These are phyloP conservation scores for Eruca vesicaria DNA, from an alignment of 441 rosid genomes.

Conservation along the genomic window DNA sequence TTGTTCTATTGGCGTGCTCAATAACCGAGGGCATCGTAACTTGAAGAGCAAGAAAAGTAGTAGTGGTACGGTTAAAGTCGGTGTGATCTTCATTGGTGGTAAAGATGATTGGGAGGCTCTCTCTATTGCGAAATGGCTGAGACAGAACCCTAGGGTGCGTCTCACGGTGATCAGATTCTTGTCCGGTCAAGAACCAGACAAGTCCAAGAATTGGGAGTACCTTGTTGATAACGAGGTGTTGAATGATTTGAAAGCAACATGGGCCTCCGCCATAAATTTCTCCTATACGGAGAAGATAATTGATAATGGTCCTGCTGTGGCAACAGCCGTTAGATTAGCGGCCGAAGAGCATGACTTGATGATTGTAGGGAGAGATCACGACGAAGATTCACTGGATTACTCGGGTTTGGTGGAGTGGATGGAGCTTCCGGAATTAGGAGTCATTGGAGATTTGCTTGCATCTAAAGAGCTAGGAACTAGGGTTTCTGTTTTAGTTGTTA, in stretches of 20 bases:
- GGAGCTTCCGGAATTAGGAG: constrained; percentile 51
- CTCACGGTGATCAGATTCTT: constrained; percentile 31
- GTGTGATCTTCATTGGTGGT: constrained; percentile 46
- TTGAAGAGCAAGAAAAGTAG: constrained; percentile 13
- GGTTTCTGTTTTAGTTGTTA: constrained; percentile 39
- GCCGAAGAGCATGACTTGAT: constrained; percentile 34
- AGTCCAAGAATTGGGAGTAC: constrained; percentile 30
- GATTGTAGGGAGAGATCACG: constrained; percentile 44
- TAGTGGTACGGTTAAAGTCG: constrained; percentile 10
- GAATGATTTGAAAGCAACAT: constrained; percentile 29
- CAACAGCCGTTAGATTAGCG: constrained; percentile 21
- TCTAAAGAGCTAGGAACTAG: constrained; percentile 35
- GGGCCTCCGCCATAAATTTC: neutral
- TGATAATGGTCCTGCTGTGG: constrained; percentile 31
- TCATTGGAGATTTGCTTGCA: constrained; percentile 45
- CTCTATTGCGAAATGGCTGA: constrained; percentile 36
- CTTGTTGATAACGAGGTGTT: constrained; percentile 32
- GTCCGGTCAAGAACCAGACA: neutral
- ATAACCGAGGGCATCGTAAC: constrained; percentile 38
- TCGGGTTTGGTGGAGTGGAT: constrained; percentile 37
- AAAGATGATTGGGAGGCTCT: constrained; percentile 43
- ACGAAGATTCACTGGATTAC: constrained; percentile 11
- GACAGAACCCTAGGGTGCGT: constrained; percentile 14
- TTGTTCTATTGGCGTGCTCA: constrained; percentile 53
- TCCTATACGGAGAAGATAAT: constrained; percentile 32